phyloP scores from a whole-genome alignment of 345 rosid genomes.

The Murraya koenigii region DNA sequence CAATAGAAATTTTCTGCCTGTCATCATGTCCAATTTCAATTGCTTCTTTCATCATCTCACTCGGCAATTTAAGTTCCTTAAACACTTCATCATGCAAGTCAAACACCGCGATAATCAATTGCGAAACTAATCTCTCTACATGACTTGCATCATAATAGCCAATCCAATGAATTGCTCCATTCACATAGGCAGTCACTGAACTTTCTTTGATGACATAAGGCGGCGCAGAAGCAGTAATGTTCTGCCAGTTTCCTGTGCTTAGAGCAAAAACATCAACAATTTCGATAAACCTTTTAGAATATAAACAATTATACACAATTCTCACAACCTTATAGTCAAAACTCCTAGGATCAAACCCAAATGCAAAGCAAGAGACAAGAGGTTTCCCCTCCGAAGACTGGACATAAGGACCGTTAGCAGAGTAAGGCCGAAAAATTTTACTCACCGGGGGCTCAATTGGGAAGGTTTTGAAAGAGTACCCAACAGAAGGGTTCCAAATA shows the following conservation, averaged over 20 bases:
- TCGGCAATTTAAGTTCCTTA: conserved; percentile 26
- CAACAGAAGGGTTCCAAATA: conserved; percentile 13
- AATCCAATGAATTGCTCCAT: conserved; percentile 41
- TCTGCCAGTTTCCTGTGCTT: conserved; percentile 24
- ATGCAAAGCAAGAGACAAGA: background rate
- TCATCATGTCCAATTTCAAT: background rate
- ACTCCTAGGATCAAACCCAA: conserved; percentile 22
- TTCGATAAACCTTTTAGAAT: background rate
- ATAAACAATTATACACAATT: conserved; percentile 11
- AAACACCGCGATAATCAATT: conserved; percentile 17
- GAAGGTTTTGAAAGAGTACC: background rate
- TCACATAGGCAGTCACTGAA: conserved; percentile 21
- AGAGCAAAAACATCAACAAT: conserved; percentile 31
- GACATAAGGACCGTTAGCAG: background rate
- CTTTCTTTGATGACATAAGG: conserved; percentile 13
- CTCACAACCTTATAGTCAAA: conserved; percentile 35
- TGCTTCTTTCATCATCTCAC: background rate
- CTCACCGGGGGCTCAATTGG: background rate
- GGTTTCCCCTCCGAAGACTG: background rate
- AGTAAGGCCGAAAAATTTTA: background rate
- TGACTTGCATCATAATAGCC: conserved; percentile 13
- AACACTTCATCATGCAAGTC: conserved; percentile 26
- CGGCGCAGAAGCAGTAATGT: conserved; percentile 9
- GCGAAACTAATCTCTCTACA: background rate
- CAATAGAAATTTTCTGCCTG: conserved; percentile 17